Conservation (phyloP, 805 yeast genomes). For the Candida pseudofarinosa region DNA sequence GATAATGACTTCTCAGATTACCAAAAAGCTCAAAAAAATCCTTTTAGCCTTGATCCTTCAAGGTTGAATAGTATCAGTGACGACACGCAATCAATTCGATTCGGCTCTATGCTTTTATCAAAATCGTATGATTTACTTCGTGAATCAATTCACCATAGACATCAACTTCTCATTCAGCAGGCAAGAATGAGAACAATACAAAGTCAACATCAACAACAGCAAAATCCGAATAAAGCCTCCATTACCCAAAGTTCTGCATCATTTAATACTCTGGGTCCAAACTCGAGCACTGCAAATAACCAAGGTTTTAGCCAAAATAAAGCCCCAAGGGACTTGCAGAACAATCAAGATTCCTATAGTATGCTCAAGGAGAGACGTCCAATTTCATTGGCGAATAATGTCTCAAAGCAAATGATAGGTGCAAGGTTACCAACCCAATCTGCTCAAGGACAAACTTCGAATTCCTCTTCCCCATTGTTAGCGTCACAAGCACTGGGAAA, state of each 20-base stretch:
- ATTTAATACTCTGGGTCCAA: background rate
- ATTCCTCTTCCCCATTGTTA: constrained; percentile 6
- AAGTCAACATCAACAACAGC: constrained; percentile 27
- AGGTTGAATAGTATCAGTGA: constrained; percentile 75
- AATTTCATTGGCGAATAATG: background rate
- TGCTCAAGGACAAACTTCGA: constrained; percentile 3
- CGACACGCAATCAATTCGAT: constrained; percentile 84
- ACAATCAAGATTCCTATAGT: background rate
- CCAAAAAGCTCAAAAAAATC: constrained; percentile 36
- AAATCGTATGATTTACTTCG: constrained; percentile 79
- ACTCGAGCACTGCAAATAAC: background rate
- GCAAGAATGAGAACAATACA: constrained; percentile 41
- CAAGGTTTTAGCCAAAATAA: background rate
- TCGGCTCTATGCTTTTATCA: constrained; percentile 85
- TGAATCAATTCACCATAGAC: constrained; percentile 71
- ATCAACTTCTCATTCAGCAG: constrained; percentile 48
- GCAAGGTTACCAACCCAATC: constrained; percentile 5
- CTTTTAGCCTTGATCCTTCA: constrained; percentile 75
- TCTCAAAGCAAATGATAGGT: background rate
- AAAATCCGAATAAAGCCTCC: background rate
- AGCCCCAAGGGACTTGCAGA: background rate
- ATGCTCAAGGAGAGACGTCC: background rate
- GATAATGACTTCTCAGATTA: constrained; percentile 52
- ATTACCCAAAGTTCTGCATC: background rate
- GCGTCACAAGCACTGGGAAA: constrained; percentile 6